These are phyloP conservation scores for Cornus controversa DNA, from an alignment of 148 eudicot species.

Conservation along the genomic window DNA sequence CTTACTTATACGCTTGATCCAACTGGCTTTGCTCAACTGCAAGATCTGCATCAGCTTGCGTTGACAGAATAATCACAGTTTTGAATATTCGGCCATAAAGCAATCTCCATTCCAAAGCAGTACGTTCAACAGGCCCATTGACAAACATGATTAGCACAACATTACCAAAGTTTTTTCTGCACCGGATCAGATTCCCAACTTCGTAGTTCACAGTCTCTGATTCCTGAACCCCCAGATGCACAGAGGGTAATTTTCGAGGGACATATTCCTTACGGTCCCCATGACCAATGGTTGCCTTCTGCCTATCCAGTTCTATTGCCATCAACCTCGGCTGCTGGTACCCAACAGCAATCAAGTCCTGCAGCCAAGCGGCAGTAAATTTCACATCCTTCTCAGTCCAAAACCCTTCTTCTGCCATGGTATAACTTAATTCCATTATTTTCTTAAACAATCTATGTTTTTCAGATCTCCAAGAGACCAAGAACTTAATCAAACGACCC, in stretches of 20 bases:
- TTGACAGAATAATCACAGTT: conserved; percentile 35
- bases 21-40: conserved; percentile 33
- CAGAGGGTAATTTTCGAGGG: conserved; percentile 33
- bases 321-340: conserved; percentile 25
- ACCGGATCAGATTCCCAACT: conserved; percentile 34
- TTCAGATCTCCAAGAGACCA: conserved; percentile 24
- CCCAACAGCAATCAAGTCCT: conserved; percentile 37
- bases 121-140: conserved; percentile 34
- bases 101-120: conserved; percentile 41
- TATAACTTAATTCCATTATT: conserved; percentile 31
- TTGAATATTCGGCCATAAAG: conserved; percentile 38
- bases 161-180: conserved; percentile 36
- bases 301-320: conserved; percentile 15
- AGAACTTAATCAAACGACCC: conserved; percentile 29
- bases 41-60: conserved; percentile 27
- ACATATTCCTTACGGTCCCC: conserved; percentile 25
- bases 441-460: conserved; percentile 22
- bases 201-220: conserved; percentile 35
- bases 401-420: conserved; percentile 32
- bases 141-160: conserved; percentile 35
- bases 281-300: conserved; percentile 1
- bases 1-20: conserved; percentile 34
- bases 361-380: conserved; percentile 40
- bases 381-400: conserved; percentile 34
- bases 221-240: conserved; percentile 41